Conservation (phyloP, 768 basidiomycete species). For the Cystobasidium ongulense region DNA sequence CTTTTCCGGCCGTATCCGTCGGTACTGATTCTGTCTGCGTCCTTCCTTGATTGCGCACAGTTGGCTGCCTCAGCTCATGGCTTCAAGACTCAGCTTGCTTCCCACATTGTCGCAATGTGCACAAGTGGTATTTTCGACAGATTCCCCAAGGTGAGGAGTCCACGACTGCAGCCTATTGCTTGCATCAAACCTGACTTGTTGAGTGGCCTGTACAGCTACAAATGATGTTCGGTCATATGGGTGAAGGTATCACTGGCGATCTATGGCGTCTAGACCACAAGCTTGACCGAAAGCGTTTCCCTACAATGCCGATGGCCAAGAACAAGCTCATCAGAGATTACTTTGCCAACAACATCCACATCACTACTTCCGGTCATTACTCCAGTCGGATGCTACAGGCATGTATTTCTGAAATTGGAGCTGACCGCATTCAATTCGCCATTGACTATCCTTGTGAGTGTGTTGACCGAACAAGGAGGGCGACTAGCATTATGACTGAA, state of each 20-base stretch:
- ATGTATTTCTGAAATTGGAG: neutral
- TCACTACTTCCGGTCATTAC: slow-evolving; percentile 18
- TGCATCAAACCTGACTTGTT: too few species aligned
- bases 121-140: slow-evolving; percentile 7
- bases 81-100: slow-evolving; percentile 20
- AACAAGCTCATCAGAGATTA: slow-evolving; percentile 20
- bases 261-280: slow-evolving; percentile 24
- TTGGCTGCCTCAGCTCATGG: slow-evolving; percentile 18
- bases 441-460: slow-evolving; percentile 23
- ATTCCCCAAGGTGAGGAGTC: slow-evolving; percentile 16
- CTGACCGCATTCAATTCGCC: slow-evolving; percentile 24
- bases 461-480: too few species aligned
- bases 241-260: slow-evolving; percentile 22
- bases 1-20: too few species aligned
- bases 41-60: too few species aligned
- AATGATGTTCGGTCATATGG: slow-evolving; percentile 24
- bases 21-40: neutral
- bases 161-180: too few species aligned
- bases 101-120: slow-evolving; percentile 27
- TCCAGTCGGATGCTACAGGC: slow-evolving; percentile 18
- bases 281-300: slow-evolving; percentile 26
- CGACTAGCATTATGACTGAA: too few species aligned
- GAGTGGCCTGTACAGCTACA: slow-evolving; percentile 4
- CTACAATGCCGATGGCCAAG: slow-evolving; percentile 6
- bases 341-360: slow-evolving; percentile 17